Evolutionary conservation across 2,329 filamentous ascomycete species (phyloP).

Genomic region (Colletotrichum siamense): DNA sequence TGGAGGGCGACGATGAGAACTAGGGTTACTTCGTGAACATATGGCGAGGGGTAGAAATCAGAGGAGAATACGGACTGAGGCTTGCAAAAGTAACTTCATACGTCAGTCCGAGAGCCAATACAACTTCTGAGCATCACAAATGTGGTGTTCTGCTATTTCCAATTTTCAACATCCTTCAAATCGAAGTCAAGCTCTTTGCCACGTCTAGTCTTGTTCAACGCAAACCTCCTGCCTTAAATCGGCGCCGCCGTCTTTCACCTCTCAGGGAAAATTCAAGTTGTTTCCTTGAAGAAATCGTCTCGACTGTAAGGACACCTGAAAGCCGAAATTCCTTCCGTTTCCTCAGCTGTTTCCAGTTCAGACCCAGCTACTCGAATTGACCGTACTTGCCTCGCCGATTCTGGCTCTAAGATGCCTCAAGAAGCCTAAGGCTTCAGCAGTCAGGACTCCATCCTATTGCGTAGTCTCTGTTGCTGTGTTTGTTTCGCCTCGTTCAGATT

Average conservation of each 20-base stretch:
- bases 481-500: background rate
- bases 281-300: background rate
- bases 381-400: background rate
- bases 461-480: background rate
- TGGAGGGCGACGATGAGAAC: constrained; percentile 22
- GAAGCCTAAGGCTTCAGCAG: background rate
- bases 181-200: background rate
- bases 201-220: background rate
- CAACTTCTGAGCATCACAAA: background rate
- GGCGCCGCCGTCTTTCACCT: background rate
- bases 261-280: background rate
- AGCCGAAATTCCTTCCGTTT: background rate
- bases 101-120: background rate
- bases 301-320: background rate
- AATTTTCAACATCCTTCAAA: background rate
- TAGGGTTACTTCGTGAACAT: background rate
- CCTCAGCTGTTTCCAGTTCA: background rate
- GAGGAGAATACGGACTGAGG: background rate
- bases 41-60: background rate
- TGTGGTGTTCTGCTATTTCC: background rate
- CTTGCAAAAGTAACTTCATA: background rate
- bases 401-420: background rate
- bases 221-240: background rate
- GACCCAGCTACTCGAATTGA: background rate
- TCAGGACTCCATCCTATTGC: background rate